These are phyloP conservation scores for Penicillium rolfsii DNA, from an alignment of 2,329 filamentous ascomycete genomes.

Conservation along the genomic window DNA sequence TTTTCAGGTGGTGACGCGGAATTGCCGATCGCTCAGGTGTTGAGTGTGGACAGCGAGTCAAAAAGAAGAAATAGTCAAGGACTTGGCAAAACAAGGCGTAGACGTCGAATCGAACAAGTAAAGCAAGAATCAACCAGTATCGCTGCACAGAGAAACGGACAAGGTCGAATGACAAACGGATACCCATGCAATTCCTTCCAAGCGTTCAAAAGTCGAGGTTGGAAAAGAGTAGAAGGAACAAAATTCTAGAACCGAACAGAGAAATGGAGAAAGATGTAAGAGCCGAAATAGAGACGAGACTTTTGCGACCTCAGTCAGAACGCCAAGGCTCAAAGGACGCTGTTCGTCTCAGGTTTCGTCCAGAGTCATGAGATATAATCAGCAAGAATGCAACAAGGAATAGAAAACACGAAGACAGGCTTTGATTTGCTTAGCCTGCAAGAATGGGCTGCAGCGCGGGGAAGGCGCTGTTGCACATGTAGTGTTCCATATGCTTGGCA, in stretches of 20 bases:
- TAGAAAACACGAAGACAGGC: neutral
- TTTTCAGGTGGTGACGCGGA: slow-evolving; percentile 35
- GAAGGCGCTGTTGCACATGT: slow-evolving; percentile 51
- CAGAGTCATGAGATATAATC: slow-evolving; percentile 15
- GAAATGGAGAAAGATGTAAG: slow-evolving; percentile 19
- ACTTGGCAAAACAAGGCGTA: slow-evolving; percentile 24
- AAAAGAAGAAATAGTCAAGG: slow-evolving; percentile 18
- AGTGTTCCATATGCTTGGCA: slow-evolving; percentile 54
- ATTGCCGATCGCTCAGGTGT: slow-evolving; percentile 41
- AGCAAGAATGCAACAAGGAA: slow-evolving; percentile 17
- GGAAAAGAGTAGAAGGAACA: slow-evolving; percentile 21
- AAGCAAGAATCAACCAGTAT: slow-evolving; percentile 35
- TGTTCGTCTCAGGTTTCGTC: slow-evolving; percentile 16
- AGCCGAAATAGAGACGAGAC: slow-evolving; percentile 14
- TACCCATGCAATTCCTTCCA: slow-evolving; percentile 26
- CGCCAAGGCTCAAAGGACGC: neutral
- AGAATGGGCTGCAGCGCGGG: slow-evolving; percentile 51
- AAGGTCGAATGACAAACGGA: slow-evolving; percentile 10
- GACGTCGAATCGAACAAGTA: slow-evolving; percentile 28
- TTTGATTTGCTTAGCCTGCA: slow-evolving; percentile 39
- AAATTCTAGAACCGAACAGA: slow-evolving; percentile 31
- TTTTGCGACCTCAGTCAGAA: slow-evolving; percentile 3
- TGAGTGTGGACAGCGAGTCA: slow-evolving; percentile 29
- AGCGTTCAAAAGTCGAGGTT: slow-evolving; percentile 16
- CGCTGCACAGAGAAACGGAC: slow-evolving; percentile 27